Evolutionary conservation across 1,139 yeast genomes (phyloP).

Genomic region (Yarrowia galli): DNA sequence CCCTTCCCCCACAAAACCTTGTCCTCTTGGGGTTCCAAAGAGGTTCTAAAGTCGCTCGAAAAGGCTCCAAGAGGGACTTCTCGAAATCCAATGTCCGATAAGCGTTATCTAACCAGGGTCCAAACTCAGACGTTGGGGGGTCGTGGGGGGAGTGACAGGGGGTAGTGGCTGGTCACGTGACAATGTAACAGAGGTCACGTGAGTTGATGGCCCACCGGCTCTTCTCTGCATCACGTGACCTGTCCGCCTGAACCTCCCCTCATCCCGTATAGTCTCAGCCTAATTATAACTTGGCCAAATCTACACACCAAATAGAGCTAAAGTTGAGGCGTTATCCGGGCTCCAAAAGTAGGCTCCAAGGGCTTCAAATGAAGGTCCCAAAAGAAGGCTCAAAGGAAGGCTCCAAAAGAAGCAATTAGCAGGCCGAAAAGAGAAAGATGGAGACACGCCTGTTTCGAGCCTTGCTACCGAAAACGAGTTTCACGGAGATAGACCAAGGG

Average conservation of each 20-base stretch:
- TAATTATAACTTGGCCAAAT: too few relatives aligned
- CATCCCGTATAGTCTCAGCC: too few relatives aligned
- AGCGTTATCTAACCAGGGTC: conserved; percentile 3
- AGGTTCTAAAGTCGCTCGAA: background rate
- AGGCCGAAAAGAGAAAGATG: background rate
- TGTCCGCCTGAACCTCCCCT: too few relatives aligned
- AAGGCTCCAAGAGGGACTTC: background rate
- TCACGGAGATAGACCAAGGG: background rate
- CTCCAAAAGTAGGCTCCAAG: too few relatives aligned
- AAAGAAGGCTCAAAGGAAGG: background rate
- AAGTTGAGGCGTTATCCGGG: background rate
- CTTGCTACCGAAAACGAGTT: background rate
- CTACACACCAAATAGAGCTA: too few relatives aligned
- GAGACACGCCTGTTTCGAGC: background rate
- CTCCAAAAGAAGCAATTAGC: background rate
- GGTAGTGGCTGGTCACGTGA: background rate
- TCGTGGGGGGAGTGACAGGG: too few relatives aligned
- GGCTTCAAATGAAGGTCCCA: too few relatives aligned
- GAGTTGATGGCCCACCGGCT: too few relatives aligned
- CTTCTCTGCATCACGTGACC: too few relatives aligned
- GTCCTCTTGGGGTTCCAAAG: too few relatives aligned
- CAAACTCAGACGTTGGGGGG: background rate
- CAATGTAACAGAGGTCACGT: background rate
- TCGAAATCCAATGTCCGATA: background rate
- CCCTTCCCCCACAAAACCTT: conserved; percentile 1